Percentiles rank a stretch among this genome's conserved stretches.
phyloP scores from a whole-genome alignment of 208 protist genomes.

The Entamoeba histolytica region DNA sequence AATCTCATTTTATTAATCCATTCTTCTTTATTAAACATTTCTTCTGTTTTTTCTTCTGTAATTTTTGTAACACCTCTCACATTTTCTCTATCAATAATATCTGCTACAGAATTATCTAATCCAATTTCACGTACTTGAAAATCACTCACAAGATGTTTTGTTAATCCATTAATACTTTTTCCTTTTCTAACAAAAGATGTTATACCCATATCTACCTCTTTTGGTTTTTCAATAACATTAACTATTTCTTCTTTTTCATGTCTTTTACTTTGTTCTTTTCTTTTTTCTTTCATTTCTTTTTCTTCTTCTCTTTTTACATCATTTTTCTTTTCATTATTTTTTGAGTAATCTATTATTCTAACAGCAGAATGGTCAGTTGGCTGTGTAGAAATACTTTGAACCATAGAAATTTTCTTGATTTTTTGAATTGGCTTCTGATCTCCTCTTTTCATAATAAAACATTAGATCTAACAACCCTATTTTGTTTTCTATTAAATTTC shows the following conservation, averaged over 20 bases:
- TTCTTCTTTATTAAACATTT: neutral
- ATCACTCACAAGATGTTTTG: neutral
- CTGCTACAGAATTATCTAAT: neutral
- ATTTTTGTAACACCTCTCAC: neutral
- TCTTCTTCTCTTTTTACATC: too few species aligned
- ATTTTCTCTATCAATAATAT: neutral
- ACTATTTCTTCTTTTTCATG: neutral
- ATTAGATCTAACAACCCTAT: too few species aligned
- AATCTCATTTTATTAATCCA: neutral
- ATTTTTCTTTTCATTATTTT: neutral
- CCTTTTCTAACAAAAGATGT: neutral
- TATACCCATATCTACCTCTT: neutral
- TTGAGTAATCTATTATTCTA: neutral
- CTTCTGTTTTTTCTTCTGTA: neutral
- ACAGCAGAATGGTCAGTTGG: neutral
- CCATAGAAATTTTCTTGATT: neutral
- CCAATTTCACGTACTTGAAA: neutral
- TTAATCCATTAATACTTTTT: neutral
- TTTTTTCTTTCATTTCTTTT: too few species aligned
- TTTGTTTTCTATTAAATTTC: too few species aligned
- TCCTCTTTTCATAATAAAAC: neutral
- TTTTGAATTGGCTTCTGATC: neutral
- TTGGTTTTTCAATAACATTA: neutral
- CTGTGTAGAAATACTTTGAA: neutral
- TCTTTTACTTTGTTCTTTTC: too few species aligned